phyloP scores from a whole-genome alignment of 2,329 filamentous ascomycete species.

The Helminthosporium solani region DNA sequence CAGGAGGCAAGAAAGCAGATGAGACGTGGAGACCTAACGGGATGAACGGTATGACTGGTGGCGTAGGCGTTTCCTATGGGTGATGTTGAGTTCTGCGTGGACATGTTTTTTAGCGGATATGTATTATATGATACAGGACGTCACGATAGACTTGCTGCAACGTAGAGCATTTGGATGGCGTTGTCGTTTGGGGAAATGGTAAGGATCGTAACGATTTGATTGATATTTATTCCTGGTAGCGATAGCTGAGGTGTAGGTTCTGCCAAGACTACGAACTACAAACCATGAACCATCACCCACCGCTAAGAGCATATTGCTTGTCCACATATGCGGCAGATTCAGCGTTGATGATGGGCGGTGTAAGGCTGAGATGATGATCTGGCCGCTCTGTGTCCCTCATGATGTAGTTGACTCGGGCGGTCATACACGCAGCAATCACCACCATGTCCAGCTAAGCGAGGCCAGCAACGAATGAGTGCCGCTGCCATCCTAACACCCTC shows the following conservation, averaged over 20 bases:
- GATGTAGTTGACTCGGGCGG: slow-evolving; percentile 2
- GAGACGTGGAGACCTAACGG: slow-evolving; percentile 66
- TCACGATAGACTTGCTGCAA: slow-evolving; percentile 1
- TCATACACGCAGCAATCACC: slow-evolving; percentile 25
- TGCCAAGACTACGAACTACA: not conserved
- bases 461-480: slow-evolving; percentile 29
- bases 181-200: not conserved
- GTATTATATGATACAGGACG: slow-evolving; percentile 4
- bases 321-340: not conserved
- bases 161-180: slow-evolving; percentile 8
- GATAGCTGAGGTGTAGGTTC: not conserved
- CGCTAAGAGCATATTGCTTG: not conserved
- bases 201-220: too few relatives aligned
- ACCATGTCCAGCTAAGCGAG: slow-evolving; percentile 34
- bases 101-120: not conserved
- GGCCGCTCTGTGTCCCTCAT: not conserved
- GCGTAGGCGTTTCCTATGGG: slow-evolving; percentile 28
- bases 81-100: slow-evolving; percentile 3
- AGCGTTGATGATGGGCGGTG: not conserved
- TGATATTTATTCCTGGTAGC: not conserved
- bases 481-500: slow-evolving; percentile 21
- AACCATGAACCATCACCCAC: too few relatives aligned
- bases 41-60: slow-evolving; percentile 22
- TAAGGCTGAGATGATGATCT: not conserved
- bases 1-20: slow-evolving; percentile 80